phyloP scores from a whole-genome alignment of 441 rosid species.

The Jatropha podagrica region DNA sequence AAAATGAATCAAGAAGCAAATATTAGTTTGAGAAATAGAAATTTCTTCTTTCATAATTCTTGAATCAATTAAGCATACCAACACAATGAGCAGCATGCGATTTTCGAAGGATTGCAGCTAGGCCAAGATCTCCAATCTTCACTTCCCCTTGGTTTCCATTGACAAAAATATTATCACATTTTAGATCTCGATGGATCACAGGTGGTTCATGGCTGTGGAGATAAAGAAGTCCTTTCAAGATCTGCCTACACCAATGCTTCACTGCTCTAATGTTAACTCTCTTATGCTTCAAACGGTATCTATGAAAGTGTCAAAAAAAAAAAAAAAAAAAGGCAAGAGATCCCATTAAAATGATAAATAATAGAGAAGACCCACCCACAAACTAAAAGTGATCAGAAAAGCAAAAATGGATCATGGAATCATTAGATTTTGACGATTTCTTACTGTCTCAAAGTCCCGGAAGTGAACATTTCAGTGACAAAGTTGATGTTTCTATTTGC shows the following conservation, averaged over 20 bases:
- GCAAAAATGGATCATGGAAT: conserved; percentile 17
- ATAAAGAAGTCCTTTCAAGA: conserved; percentile 79
- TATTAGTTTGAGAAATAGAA: not conserved
- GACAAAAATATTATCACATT: conserved; percentile 92
- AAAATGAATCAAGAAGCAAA: not conserved
- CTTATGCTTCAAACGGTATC: conserved; percentile 87
- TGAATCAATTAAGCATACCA: conserved; percentile 45
- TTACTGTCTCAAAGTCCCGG: conserved; percentile 97
- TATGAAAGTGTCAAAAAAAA: conserved; percentile 24
- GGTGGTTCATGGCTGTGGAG: conserved; percentile 92
- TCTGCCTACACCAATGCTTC: conserved; percentile 99
- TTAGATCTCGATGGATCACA: conserved; percentile 96
- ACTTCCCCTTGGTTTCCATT: conserved; percentile 98
- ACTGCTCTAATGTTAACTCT: conserved; percentile 90
- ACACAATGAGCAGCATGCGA: conserved; percentile 91
- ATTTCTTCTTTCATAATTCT: not conserved
- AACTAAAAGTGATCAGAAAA: conserved; percentile 14
- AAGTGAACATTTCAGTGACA: conserved; percentile 95
- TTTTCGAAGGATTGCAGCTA: conserved; percentile 80
- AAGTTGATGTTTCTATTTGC: conserved; percentile 85
- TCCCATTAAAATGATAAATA: conserved; percentile 4
- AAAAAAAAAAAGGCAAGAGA: conserved; percentile 2
- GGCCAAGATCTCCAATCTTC: conserved; percentile 97
- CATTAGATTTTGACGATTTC: conserved; percentile 23
- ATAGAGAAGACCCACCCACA: conserved; percentile 26